Evolutionary conservation across 2,329 filamentous ascomycete species (phyloP), one percentile per base, ranked within the genome.

Genomic region (Calonectria henricotiae): DNA sequence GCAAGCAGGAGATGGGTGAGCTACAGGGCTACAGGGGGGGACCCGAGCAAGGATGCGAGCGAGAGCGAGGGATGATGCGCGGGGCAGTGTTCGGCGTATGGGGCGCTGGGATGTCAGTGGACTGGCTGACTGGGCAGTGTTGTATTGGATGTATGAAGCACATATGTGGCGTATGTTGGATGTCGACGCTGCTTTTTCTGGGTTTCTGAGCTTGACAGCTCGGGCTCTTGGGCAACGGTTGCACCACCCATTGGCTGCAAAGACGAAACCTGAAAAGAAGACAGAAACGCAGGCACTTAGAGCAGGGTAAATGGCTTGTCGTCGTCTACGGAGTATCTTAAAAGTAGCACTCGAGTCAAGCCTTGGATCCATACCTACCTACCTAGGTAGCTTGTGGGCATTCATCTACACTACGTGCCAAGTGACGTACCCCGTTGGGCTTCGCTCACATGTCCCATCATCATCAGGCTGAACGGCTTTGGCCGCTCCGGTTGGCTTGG

Each of bases 81-180:
- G 64, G 64, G 64, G 64, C 64, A 67, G 64, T 67, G 64, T 67
- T 39, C 55, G 39, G 55, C n/a, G 37, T 37, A 61, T 61, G 55
- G 55, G 55, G 55, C 55, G 17, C 55, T 20, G 25, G 55, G 39
- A 37, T 15, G 55, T 44, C 39, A 44, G 55, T 32, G 55, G 55
- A 32, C 55, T 65, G 11, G 55, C 39, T 41, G 55, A 44, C 55
- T 65, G 37, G 44, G 46, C 62, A 39, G 44, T 64, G 62, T 54
- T 51, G 37, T 37, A 41, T 39, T 49, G 54, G 62, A 58, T 43
- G 55, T 58, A 30, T 60, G 49, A 39, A 61, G 51, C 37, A 41
- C 64, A 44, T 60, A 23, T 61, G 55, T 61, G 55, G 55, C 55
- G 55, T 37, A 61, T 61, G 55, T 27, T 44, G 55, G 23, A 44